Conservation (phyloP, 805 yeast genomes). For the Zygotorulaspora sp. region DNA sequence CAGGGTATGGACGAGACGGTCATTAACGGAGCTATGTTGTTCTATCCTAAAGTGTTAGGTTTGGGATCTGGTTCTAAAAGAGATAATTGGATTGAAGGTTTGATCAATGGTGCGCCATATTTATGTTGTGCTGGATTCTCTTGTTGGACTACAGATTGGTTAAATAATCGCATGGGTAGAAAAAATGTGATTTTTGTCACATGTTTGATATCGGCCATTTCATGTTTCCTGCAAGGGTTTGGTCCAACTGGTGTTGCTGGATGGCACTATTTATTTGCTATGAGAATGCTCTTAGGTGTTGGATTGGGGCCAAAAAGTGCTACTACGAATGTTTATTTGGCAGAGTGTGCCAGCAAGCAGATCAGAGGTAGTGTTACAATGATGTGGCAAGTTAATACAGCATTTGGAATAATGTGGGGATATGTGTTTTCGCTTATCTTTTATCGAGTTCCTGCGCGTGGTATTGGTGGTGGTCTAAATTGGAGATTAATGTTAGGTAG, state of each 20-base stretch:
- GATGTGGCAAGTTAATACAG: constrained; percentile 75
- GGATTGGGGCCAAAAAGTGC: constrained; percentile 73
- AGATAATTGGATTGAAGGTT: constrained; percentile 52
- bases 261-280: constrained; percentile 67
- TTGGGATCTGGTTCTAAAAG: constrained; percentile 44
- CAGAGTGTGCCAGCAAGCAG: constrained; percentile 59
- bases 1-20: constrained; percentile 81
- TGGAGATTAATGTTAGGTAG: constrained; percentile 72
- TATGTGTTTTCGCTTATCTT: constrained; percentile 62
- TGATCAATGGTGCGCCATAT: constrained; percentile 68
- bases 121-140: constrained; percentile 56
- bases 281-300: constrained; percentile 60
- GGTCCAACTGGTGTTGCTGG: constrained; percentile 38
- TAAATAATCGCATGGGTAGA: constrained; percentile 55
- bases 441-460: constrained; percentile 44
- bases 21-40: constrained; percentile 65
- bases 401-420: constrained; percentile 71
- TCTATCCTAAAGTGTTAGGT: constrained; percentile 54
- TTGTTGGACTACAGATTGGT: constrained; percentile 60
- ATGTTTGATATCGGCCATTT: constrained; percentile 53
- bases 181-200: constrained; percentile 63
- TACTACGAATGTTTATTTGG: constrained; percentile 68
- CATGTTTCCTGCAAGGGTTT: constrained; percentile 70
- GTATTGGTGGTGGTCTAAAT: constrained; percentile 42
- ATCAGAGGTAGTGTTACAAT: constrained; percentile 65